Conservation (phyloP, 1,139 yeast species). For the Pichia sp. region DNA sequence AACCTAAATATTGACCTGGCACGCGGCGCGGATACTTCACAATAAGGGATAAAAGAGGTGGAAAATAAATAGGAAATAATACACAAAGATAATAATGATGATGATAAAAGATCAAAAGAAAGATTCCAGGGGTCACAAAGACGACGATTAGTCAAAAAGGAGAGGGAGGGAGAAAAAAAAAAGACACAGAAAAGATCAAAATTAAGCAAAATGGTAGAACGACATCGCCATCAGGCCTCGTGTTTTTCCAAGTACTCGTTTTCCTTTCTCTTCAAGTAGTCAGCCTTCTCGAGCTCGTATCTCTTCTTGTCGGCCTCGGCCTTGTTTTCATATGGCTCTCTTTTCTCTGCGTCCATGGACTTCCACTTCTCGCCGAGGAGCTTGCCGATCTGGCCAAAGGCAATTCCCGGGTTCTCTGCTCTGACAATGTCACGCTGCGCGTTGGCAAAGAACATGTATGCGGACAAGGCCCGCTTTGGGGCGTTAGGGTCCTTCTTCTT, state of each 20-base stretch:
- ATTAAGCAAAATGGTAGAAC: neutral
- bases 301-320: slow-evolving; percentile 96
- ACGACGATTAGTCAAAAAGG: neutral
- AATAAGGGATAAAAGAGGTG: neutral
- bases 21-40: neutral
- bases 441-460: slow-evolving; percentile 98
- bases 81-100: neutral
- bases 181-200: neutral
- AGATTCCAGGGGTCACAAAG: neutral
- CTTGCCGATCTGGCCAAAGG: slow-evolving; percentile 90
- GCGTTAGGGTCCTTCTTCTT: slow-evolving; percentile 81
- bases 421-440: slow-evolving; percentile 94
- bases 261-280: slow-evolving; percentile 59
- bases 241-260: slow-evolving; percentile 16
- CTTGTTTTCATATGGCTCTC: slow-evolving; percentile 83
- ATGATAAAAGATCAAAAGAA: neutral
- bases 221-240: slow-evolving; percentile 3
- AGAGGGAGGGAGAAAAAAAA: neutral
- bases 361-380: slow-evolving; percentile 96
- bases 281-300: slow-evolving; percentile 93
- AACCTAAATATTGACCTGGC: slow-evolving; percentile 5
- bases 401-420: slow-evolving; percentile 90
- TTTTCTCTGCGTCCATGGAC: slow-evolving; percentile 75
- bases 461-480: slow-evolving; percentile 96
- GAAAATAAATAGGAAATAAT: slow-evolving; percentile 5